Base-by-base conservation (phyloP, 169 alveolate species). In the Plasmodium inui region DNA sequence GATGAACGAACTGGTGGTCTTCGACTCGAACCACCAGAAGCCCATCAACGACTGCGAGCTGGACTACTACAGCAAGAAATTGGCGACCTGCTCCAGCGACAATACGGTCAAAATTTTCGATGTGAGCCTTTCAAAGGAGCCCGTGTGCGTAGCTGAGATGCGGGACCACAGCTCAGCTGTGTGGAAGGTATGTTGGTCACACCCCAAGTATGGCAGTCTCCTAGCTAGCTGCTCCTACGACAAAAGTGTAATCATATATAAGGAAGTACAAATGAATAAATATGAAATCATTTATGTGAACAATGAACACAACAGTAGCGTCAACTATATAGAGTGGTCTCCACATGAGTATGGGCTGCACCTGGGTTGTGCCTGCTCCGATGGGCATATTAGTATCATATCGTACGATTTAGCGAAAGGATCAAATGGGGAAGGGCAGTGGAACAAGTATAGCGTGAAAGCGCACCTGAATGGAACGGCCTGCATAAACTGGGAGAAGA, bases 131-230 rank as follows among this genome's bases (percentile, higher is more conserved):
- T 92, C 97, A 72, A 95, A 83, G 32, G 95, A 92, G 7, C 94
- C 96, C 26, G 92, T 90, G 32, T 83, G 95, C 88, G 46, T 92
- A 71, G 96, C 95, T 7, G 94, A 95, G 32, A 19, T 90, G 61
- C 83, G 90, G 70, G 96, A 97, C 10, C 98, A 98, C 78, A 93
- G 90, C 80, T 98, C 98, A 17, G 98, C 98, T 14, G 97, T 97
- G 53, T 97, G 98, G 98, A 92, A 97, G 88, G 96, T 97, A 28
- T 93, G 97, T 53, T 98, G 99, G 99, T 97, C 98, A 10, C 98
- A 98, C 92, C 99, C 99, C 19, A 97, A 96, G 84, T 98, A 83
- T 81, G 99, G 98, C 26, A 96, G 96, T 55, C 84, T 97, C 12
- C 73, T 98, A 57, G 99, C 98, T 0, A 95, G 98, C 22, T 97